Evolutionary conservation across 2,329 filamentous ascomycete species (phyloP).

Genomic region (Alternaria hordeiaustralica): DNA sequence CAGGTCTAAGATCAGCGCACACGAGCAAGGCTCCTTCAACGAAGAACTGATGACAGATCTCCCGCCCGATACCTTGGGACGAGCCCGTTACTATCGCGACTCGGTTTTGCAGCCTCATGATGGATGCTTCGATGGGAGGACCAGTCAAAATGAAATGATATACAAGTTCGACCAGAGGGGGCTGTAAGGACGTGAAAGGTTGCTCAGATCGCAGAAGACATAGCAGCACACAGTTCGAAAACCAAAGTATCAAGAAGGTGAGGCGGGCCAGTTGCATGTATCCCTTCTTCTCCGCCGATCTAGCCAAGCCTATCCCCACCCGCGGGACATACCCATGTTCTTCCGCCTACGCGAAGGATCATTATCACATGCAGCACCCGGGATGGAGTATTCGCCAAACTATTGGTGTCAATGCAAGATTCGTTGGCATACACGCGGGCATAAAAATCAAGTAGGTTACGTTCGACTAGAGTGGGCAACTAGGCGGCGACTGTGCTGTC

Average conservation of each 20-base stretch:
- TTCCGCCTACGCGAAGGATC: not conserved
- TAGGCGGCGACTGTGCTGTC: not conserved
- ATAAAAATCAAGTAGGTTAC: not conserved
- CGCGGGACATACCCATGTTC: not conserved
- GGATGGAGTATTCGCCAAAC: not conserved
- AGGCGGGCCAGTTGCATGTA: not conserved
- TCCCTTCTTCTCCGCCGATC: not conserved
- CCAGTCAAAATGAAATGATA: not conserved
- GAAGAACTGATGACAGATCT: conserved; percentile 15
- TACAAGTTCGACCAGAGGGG: not conserved
- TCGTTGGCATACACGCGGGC: not conserved
- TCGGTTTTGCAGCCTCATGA: conserved; percentile 10
- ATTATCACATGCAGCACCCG: not conserved
- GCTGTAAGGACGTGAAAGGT: not conserved
- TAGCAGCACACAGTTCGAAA: not conserved
- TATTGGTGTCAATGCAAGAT: not conserved
- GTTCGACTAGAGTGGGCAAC: not conserved
- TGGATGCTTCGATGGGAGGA: not conserved
- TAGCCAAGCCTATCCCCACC: not conserved
- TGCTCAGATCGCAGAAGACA: not conserved
- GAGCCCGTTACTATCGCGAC: conserved; percentile 40
- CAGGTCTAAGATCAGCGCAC: not conserved
- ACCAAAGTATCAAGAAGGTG: not conserved
- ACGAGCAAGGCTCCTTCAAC: not conserved
- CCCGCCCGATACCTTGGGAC: conserved; percentile 36